A percentile compares a stretch with the other conserved stretches of the same genome.
Evolutionary conservation across 495 filamentous ascomycete genomes (phyloP).

Genomic region (Penicillium ochrochloron): DNA sequence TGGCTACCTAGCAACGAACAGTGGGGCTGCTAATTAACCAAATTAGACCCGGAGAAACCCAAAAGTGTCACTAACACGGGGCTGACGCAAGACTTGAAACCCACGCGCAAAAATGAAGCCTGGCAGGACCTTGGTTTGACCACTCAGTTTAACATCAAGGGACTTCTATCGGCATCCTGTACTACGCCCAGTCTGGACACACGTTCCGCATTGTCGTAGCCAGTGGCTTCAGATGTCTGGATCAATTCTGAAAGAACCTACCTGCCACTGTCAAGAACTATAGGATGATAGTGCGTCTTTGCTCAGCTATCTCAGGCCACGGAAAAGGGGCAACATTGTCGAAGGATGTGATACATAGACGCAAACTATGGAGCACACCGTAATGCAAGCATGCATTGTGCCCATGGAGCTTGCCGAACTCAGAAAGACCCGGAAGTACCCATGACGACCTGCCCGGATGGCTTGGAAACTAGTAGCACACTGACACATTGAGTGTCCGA

Average conservation of each 20-base stretch:
- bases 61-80: slow-evolving; percentile 4
- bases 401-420: slow-evolving; percentile 9
- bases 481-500: slow-evolving; percentile 18
- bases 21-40: slow-evolving; percentile 3
- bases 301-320: slow-evolving; percentile 11
- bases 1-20: slow-evolving; percentile 6
- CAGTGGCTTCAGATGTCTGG: background rate
- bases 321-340: slow-evolving; percentile 9
- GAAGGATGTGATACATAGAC: background rate
- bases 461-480: slow-evolving; percentile 27
- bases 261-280: background rate
- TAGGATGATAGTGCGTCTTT: slow-evolving; percentile 11
- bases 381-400: slow-evolving; percentile 8
- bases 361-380: slow-evolving; percentile 13
- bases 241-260: slow-evolving; percentile 6
- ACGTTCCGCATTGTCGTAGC: slow-evolving; percentile 1
- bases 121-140: background rate
- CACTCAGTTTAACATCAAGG: slow-evolving; percentile 7
- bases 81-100: slow-evolving; percentile 1
- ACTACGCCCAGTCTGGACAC: slow-evolving; percentile 12
- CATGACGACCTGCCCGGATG: slow-evolving; percentile 24
- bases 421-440: slow-evolving; percentile 10
- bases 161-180: slow-evolving; percentile 15
- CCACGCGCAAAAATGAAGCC: slow-evolving; percentile 12
- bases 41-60: slow-evolving; percentile 3